These are phyloP conservation scores for Vitis hybrid DNA, from an alignment of 177 flowering plant species.

Conservation along the genomic window DNA sequence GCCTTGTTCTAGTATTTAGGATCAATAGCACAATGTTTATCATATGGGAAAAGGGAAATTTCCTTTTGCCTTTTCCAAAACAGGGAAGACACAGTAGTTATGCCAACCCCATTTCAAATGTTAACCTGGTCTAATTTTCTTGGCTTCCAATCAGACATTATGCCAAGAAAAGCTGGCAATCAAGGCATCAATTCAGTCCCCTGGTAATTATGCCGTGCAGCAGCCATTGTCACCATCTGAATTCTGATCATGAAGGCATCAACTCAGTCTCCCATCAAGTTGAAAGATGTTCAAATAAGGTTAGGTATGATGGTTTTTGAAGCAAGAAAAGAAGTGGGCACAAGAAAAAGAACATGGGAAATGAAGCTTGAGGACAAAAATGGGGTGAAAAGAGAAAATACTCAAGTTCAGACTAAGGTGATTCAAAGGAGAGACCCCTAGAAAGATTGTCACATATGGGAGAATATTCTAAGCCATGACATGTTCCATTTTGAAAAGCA, in stretches of 20 bases:
- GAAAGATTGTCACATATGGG: not conserved
- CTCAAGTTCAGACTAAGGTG: not conserved
- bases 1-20: too few relatives aligned
- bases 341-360: not conserved
- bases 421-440: not conserved
- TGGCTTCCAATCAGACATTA: too few relatives aligned
- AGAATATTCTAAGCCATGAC: not conserved
- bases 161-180: too few relatives aligned
- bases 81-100: too few relatives aligned
- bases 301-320: not conserved
- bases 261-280: not conserved
- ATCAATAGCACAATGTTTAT: too few relatives aligned
- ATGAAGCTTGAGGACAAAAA: not conserved
- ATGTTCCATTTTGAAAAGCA: not conserved
- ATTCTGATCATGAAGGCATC: not conserved
- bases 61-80: too few relatives aligned
- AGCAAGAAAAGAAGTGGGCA: not conserved
- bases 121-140: too few relatives aligned
- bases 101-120: too few relatives aligned
- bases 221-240: too few relatives aligned
- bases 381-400: not conserved
- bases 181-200: too few relatives aligned
- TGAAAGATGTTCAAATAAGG: not conserved
- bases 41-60: too few relatives aligned
- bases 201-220: too few relatives aligned